These are phyloP conservation scores for Pyrenochaeta sp. DNA, from an alignment of 2,329 filamentous ascomycete genomes.

Conservation along the genomic window DNA sequence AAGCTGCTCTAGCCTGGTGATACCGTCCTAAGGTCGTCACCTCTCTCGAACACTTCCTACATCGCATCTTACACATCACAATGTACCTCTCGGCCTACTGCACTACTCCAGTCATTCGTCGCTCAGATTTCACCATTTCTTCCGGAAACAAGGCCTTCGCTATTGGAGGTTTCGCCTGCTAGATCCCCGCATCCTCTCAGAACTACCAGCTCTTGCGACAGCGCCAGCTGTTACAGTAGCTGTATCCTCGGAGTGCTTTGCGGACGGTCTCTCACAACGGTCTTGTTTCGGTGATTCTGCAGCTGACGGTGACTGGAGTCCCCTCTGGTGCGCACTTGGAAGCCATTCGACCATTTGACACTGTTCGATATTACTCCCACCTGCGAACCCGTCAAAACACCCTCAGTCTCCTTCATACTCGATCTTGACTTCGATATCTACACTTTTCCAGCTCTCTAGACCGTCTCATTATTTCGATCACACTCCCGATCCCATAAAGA, in stretches of 20 bases:
- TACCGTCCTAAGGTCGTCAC: conserved; percentile 33
- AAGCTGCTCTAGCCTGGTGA: conserved; percentile 42
- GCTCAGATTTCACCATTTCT: conserved; percentile 50
- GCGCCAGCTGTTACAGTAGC: conserved; percentile 44
- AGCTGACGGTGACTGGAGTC: conserved; percentile 56
- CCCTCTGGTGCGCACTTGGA: conserved; percentile 44
- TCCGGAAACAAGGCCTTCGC: conserved; percentile 51
- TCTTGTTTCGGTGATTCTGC: conserved; percentile 55
- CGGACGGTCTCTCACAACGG: conserved; percentile 46
- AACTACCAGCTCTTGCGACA: conserved; percentile 45
- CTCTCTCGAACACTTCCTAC: conserved; percentile 37
- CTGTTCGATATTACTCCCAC: conserved; percentile 39
- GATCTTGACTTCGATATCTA: conserved; percentile 23
- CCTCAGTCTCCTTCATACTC: conserved; percentile 32
- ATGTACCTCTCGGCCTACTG: conserved; percentile 47
- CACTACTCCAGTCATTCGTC: conserved; percentile 54
- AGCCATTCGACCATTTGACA: conserved; percentile 44
- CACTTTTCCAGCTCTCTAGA: conserved; percentile 20
- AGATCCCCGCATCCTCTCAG: conserved; percentile 48
- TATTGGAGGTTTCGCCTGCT: conserved; percentile 48
- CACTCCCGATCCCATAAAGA: conserved; percentile 17
- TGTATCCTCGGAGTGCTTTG: conserved; percentile 49
- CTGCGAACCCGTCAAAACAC: conserved; percentile 42
- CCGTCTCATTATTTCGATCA: conserved; percentile 18
- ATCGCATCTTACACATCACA: conserved; percentile 39